Evolutionary conservation across 495 filamentous ascomycete species (phyloP), one percentile per base, ranked within the genome.

Genomic region (Podospora pseudocomata): DNA sequence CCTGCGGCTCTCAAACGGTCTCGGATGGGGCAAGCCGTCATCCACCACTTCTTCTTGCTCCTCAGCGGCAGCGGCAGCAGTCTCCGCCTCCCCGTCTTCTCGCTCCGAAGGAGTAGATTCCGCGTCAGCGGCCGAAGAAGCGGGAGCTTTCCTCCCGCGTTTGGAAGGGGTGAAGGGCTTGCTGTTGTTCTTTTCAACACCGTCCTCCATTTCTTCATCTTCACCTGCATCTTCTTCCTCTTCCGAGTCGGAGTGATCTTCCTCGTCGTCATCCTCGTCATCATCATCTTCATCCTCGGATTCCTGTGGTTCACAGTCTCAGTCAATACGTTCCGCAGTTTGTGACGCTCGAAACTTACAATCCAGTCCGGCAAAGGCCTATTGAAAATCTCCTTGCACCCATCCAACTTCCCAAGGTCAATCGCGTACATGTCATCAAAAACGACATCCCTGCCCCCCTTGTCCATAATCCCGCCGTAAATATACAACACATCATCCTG

Each of bases 381-480:
- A 72, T 86, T 90, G 80, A 94, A 99, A 60, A 95, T 85, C 76
- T 96, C 90, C 78, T 91, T 91, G 70, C 94, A 91, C 15, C 95
- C 95, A 74, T 98, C 94, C 66, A 98, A 80, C 77, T 94, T 96
- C 62, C 89, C 93, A 44, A 98, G 84, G 75, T 98, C 92, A 70
- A 98, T 89, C 11, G 92, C 90, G 75, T 92, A 94, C 83, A 97
- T 83, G 72, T 98, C 94, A 75, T 97, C 93, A 78, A 96, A 96
- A 1, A 91, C 97, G 73, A 90, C 97, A 76, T 99, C 95, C 19
- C 91, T 86, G 73, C 98, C 95, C 23, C 91, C 94, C 78, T 94
- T 93, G 74, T 99, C 95, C 72, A 91, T 97, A 0, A 93, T 99
- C 16, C 95, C 95, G 20, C 95, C 93, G 73, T 94, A 97, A 27